phyloP scores from a whole-genome alignment of 2,329 filamentous ascomycete species.

The Talaromyces sp. region DNA sequence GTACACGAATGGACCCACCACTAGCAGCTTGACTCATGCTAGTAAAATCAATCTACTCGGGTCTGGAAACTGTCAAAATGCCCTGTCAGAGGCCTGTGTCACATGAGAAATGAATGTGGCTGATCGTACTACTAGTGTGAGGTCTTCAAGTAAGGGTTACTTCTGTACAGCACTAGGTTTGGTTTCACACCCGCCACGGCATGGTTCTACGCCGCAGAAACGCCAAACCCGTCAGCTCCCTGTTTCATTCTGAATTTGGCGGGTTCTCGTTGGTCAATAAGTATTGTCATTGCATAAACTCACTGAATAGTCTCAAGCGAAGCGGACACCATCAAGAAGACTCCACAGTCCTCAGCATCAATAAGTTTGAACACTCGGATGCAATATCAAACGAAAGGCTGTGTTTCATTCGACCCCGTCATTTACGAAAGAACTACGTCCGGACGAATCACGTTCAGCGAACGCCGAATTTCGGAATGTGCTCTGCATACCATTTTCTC shows the following conservation, averaged over 20 bases:
- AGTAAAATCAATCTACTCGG: neutral
- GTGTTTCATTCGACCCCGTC: neutral
- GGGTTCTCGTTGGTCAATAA: neutral
- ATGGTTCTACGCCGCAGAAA: neutral
- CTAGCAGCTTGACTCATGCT: neutral
- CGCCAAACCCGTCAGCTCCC: neutral
- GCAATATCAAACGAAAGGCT: neutral
- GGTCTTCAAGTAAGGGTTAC: neutral
- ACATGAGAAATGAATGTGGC: neutral
- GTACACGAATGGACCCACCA: neutral
- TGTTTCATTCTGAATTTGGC: neutral
- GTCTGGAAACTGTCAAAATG: neutral
- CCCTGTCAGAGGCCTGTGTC: neutral
- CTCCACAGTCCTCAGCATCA: neutral
- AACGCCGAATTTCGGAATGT: conserved; percentile 1
- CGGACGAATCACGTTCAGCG: neutral
- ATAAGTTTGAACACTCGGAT: neutral
- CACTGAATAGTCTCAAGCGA: neutral
- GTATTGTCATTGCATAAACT: conserved; percentile 5
- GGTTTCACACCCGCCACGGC: neutral
- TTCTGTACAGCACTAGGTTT: neutral
- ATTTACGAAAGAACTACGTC: neutral
- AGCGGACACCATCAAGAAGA: neutral
- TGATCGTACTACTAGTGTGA: neutral
- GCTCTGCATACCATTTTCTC: neutral